Percentiles rank a stretch among this genome's conserved stretches.
Evolutionary conservation across 257 asterid species (phyloP).

Genomic region (Fraxinus americana): DNA sequence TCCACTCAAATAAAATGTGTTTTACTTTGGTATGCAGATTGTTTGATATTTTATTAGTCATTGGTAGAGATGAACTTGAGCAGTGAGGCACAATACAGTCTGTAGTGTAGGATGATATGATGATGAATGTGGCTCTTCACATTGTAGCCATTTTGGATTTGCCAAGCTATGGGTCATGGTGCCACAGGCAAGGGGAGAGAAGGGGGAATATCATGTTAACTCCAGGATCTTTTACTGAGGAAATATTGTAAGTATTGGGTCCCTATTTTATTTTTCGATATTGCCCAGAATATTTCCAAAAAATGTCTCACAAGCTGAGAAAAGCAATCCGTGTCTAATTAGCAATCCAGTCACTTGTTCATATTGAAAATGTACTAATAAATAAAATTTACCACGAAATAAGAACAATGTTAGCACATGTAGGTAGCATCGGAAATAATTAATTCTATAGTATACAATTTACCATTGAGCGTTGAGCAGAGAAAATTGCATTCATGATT

Average conservation of each 20-base stretch:
- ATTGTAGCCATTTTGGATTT: too few relatives aligned
- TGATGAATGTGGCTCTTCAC: too few relatives aligned
- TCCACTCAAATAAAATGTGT: too few relatives aligned
- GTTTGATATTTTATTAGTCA: too few relatives aligned
- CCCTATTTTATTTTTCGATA: neutral
- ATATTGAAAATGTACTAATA: neutral
- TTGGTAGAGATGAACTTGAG: too few relatives aligned
- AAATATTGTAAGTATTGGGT: neutral
- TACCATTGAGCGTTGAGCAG: slow-evolving; percentile 96
- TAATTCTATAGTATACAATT: slow-evolving; percentile 9
- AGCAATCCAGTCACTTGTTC: neutral
- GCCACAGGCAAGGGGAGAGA: too few relatives aligned
- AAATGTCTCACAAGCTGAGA: neutral
- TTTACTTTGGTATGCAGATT: too few relatives aligned
- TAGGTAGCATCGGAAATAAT: slow-evolving; percentile 4
- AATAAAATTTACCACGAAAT: slow-evolving; percentile 5
- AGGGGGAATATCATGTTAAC: neutral
- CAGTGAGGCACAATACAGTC: too few relatives aligned
- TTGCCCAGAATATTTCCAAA: neutral
- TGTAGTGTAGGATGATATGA: too few relatives aligned
- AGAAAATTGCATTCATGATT: slow-evolving; percentile 91
- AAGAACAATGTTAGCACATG: slow-evolving; percentile 3
- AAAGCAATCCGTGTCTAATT: neutral
- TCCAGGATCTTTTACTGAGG: neutral
- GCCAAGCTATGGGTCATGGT: too few relatives aligned